Evolutionary conservation across 495 filamentous ascomycete genomes (phyloP), one percentile per base, ranked within the genome.

Genomic region (Penicillium chermesinum): DNA sequence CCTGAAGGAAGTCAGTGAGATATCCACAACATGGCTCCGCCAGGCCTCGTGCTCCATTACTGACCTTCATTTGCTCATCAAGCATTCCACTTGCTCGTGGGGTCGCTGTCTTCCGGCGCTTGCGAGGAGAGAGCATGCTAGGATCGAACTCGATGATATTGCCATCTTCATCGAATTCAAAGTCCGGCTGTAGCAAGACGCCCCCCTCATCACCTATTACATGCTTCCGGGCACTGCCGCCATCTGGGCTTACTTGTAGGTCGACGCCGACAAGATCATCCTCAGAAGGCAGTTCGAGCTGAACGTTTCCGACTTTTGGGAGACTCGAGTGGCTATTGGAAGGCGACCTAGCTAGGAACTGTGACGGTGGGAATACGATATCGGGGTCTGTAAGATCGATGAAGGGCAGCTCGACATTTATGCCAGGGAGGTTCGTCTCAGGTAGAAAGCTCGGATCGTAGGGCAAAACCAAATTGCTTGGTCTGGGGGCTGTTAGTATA

Each of bases 361-460:
- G 44, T 16, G 56, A 60, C 6, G 54, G 49, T 27, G 59, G 57
- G 14, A 40, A 61, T 15, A 41, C 36, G n/a, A 35, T 41, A 2
- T 43, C 41, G 2, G 59, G 53, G 4, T 49, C 30, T 12, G 41
- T 18, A 1, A 42, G 21, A 16, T 42, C 48, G 35, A 70, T 43
- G 13, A 50, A 51, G 1, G 62, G 50, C 21, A 84, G 51, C 42
- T 87, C 78, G 22, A 86, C 56, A 32, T 84, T 76, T 15, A 85
- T 62, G 8, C 71, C 69, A 9, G 76, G 77, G 14, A 87, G 70
- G 38, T 63, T 67, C 17, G 80, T 74, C 33, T 88, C 86, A 0
- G 87, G 86, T 1, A 90, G 62, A 55, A 96, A 96, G n/a, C 81
- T 77, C 5, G 90, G 90, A 62, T 97, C 93, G 52, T 98, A 88